Evolutionary conservation across 208 protist genomes (phyloP), one percentile per base, ranked within the genome.

Genomic region (Trypanosoma lewisi): DNA sequence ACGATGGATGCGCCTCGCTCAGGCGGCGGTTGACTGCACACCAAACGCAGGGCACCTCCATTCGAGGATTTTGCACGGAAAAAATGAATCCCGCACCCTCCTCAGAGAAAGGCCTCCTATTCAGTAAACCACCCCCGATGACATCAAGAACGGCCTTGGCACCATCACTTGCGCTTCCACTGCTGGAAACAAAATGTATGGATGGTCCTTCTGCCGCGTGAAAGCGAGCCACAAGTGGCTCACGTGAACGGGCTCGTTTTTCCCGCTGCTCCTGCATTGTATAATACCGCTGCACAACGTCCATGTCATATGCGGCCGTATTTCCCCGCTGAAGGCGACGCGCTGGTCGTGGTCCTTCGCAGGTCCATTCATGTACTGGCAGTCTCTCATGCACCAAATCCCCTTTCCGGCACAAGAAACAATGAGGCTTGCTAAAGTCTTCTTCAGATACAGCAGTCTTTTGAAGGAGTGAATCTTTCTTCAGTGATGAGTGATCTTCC

Each of bases 291-390:
- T 91, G 80, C 17, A 89, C 48, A 39, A 80, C 62, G 5, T 65
- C 67, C 2, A 75, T 77, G 57, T 87, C 81, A 65, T 88, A 92
- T 6, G 72, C 49, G 9, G 59, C 36, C 12, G 34, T 33, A 33
- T 31, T 30, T 1, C 74, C 64, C 30, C 75, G 53, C 17, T 67
- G 62, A 33, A 75, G 67, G 19, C 81, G 73, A 8, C 47, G 34
- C 49, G 47, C 55, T 2, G 80, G 80, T 25, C 60, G 48, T 25
- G 81, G 82, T 6, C 85, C 88, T 53, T 95, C 85, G 59, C 88
- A 95, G 55, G 71, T 77, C 85, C 88, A 95, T 57, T 85, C 76
- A 62, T 83, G 71, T 25, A 87, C 69, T 11, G 89, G 77, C 30
- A 73, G 77, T 25, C 62, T 58, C 49, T 83, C 84, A 7, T 58